Percentiles rank a stretch among this genome's conserved stretches.
phyloP scores from a whole-genome alignment of 31 red algal genomes.

The Bonnemaisonia californica region DNA sequence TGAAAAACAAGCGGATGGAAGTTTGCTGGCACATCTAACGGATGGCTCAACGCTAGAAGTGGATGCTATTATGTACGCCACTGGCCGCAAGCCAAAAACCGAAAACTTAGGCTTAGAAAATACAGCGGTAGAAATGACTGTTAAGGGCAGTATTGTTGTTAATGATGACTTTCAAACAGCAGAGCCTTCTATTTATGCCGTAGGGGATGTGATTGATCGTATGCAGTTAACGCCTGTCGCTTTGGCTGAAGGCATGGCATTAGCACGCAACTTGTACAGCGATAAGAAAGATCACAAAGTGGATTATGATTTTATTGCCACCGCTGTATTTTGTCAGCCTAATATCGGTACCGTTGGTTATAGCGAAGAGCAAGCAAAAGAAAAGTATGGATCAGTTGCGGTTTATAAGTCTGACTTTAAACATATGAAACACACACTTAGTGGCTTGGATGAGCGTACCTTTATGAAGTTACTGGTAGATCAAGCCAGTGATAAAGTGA shows the following conservation, averaged over 20 bases:
- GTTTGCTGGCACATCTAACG: slow-evolving; percentile 30
- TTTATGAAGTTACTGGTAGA: slow-evolving; percentile 79
- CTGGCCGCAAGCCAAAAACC: slow-evolving; percentile 57
- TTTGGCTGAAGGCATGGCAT: slow-evolving; percentile 64
- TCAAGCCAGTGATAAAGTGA: slow-evolving; percentile 39
- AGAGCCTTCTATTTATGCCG: slow-evolving; percentile 66
- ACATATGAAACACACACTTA: slow-evolving; percentile 65
- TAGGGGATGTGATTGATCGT: slow-evolving; percentile 71
- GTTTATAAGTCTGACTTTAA: slow-evolving; percentile 57
- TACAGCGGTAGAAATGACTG: slow-evolving; percentile 1
- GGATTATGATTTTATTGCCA: slow-evolving; percentile 55
- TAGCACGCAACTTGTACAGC: slow-evolving; percentile 53
- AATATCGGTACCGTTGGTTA: slow-evolving; percentile 71
- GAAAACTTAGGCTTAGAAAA: slow-evolving; percentile 55
- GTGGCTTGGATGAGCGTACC: slow-evolving; percentile 14
- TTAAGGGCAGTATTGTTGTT: slow-evolving; percentile 44
- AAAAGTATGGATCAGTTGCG: slow-evolving; percentile 40
- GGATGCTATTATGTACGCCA: slow-evolving; percentile 64
- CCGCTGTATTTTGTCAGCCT: slow-evolving; percentile 68
- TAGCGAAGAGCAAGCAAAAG: slow-evolving; percentile 69
- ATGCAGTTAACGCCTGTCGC: slow-evolving; percentile 72
- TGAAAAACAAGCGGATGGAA: slow-evolving; percentile 41
- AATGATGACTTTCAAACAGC: slow-evolving; percentile 58
- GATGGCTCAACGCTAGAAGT: slow-evolving; percentile 32
- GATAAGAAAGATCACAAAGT: background rate